These are phyloP conservation scores for Clarireedia paspali DNA, from an alignment of 2,329 filamentous ascomycete species.

Conservation along the genomic window DNA sequence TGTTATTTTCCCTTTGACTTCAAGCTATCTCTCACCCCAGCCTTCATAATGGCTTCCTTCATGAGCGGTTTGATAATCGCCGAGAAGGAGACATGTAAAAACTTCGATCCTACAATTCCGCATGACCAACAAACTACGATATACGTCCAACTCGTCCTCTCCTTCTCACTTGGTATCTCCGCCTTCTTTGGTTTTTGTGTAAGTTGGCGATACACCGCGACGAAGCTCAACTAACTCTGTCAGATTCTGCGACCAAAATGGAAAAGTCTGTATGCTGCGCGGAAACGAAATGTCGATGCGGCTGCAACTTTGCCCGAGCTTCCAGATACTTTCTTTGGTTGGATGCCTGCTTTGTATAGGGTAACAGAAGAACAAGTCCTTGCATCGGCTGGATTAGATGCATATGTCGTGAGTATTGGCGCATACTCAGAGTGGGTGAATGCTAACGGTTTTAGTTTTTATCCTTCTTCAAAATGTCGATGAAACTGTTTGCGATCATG, in stretches of 20 bases:
- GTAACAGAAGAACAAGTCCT: constrained; percentile 87
- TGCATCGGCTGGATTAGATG: constrained; percentile 84
- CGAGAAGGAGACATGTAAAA: constrained; percentile 17
- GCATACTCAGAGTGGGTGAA: not conserved
- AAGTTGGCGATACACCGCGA: constrained; percentile 28
- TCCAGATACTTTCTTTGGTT: constrained; percentile 80
- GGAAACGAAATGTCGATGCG: constrained; percentile 64
- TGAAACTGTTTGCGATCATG: constrained; percentile 71
- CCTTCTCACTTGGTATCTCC: constrained; percentile 57
- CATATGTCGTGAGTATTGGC: constrained; percentile 64
- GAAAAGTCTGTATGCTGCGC: constrained; percentile 82
- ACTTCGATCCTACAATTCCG: constrained; percentile 24
- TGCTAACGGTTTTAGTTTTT: constrained; percentile 53
- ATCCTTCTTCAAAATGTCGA: constrained; percentile 91
- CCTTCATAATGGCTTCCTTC: constrained; percentile 1
- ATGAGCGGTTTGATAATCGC: constrained; percentile 11
- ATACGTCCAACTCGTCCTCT: constrained; percentile 62
- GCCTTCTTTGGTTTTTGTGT: constrained; percentile 75
- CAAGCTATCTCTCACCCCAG: too few relatives aligned
- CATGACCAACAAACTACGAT: constrained; percentile 21
- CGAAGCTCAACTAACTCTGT: constrained; percentile 21
- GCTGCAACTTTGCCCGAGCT: constrained; percentile 62
- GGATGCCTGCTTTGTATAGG: constrained; percentile 79
- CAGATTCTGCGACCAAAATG: constrained; percentile 84
- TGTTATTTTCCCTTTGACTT: too few relatives aligned